These are phyloP conservation scores for Voacanga thouarsii DNA, from an alignment of 257 asterid genomes.

Conservation along the genomic window DNA sequence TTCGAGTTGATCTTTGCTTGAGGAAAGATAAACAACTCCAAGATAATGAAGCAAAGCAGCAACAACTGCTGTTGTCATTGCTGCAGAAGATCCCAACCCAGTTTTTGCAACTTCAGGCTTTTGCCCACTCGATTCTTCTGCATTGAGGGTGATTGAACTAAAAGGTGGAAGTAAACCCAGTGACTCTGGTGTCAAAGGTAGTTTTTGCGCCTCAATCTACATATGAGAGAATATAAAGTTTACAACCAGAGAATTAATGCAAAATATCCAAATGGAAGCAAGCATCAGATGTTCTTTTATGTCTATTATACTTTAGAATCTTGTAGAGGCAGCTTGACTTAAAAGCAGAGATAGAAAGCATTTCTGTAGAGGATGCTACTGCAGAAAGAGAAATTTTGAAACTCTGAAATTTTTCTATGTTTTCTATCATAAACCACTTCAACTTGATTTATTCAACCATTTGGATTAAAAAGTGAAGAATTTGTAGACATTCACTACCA, in stretches of 20 bases:
- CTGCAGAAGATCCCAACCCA: conserved; percentile 99
- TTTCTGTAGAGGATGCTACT: background rate
- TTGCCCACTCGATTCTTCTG: conserved; percentile 64
- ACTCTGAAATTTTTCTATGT: too few relatives aligned
- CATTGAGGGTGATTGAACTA: conserved; percentile 75
- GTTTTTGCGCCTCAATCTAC: conserved; percentile 89
- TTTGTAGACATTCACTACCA: too few relatives aligned
- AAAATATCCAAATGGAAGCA: background rate
- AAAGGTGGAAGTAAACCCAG: conserved; percentile 91
- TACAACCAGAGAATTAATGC: conserved; percentile 9
- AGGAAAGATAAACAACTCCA: conserved; percentile 74
- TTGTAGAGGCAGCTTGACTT: background rate
- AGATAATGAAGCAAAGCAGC: conserved; percentile 88
- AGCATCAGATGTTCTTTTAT: background rate
- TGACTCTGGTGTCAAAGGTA: conserved; percentile 84
- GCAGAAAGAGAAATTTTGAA: background rate
- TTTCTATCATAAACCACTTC: too few relatives aligned
- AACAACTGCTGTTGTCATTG: conserved; percentile 98
- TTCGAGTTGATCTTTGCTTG: conserved; percentile 1
- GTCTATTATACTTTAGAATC: background rate
- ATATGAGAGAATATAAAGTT: conserved; percentile 4
- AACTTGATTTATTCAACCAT: background rate
- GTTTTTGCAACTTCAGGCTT: conserved; percentile 99
- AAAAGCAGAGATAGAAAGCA: background rate
- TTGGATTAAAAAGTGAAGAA: background rate